Base-by-base conservation (phyloP, 2,329 filamentous ascomycete genomes). In the Onygenales sp. region DNA sequence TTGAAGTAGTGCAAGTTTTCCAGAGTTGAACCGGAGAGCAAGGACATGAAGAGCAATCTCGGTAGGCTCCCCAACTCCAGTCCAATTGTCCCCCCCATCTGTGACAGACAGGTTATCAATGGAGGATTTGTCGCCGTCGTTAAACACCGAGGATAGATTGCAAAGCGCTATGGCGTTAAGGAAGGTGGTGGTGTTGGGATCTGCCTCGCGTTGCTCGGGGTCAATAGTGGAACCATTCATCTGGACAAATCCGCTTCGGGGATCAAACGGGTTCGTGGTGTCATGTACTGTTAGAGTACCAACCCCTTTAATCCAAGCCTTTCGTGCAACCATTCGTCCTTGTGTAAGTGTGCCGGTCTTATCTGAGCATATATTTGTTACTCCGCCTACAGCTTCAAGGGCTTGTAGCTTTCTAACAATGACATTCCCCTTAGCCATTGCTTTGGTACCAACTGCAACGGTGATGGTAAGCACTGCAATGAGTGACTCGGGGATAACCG, bases 1-100 rank as follows among this genome's bases (percentile, higher is more conserved):
- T 72, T 74, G 50, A 75, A 73, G 13, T 66, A 67, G 5, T 70
- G 67, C 11, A 76, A 75, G 58, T 78, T 80, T 73, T 75, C 57
- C 59, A 27, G 45, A 78, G 48, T 78, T 70, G 63, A 86, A 86
- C n/a, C 83, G 77, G 43, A 77, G 77, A 9, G 81, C 80, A 62
- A 86, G 84, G 0, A 86, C 83, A 58, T 85, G 82, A 36, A 86
- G 82, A 2, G 83, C 83, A 55, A 86, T 84, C 60, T 86, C 83
- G 5, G 83, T 85, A 0, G 80, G 79, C 54, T 83, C 81, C 53
- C 81, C 82, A 41, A 78, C 75, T 14, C 77, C 79, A 49, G 77
- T 72, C 81, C 81, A 84, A 42, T 73, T 66, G 10, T 69, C 64
- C 27, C 71, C 65, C 17, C 68, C 67, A 54, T 49, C 52, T 6